Conservation (phyloP, 768 basidiomycete genomes). For the Candolleomyces eurysporus region DNA sequence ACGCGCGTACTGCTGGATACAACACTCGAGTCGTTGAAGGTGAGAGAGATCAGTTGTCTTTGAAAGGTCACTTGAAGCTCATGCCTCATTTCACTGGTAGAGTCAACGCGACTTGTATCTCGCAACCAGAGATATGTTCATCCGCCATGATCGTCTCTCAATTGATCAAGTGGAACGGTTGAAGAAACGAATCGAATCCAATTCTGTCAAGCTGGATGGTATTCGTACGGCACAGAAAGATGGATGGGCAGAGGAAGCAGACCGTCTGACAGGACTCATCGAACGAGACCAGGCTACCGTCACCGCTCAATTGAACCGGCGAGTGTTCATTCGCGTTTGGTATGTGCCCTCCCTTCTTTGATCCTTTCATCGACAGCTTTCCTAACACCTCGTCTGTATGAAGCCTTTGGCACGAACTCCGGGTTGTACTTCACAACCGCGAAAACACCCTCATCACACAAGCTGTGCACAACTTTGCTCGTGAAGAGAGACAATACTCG, state of each 20-base stretch:
- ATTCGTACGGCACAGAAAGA: conserved; percentile 71
- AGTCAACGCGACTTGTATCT: conserved; percentile 79
- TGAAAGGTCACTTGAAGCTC: not conserved
- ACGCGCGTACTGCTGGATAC: conserved; percentile 60
- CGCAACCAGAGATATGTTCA: conserved; percentile 82
- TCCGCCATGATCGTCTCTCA: conserved; percentile 85
- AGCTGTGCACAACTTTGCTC: conserved; percentile 68
- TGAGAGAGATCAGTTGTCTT: conserved; percentile 23
- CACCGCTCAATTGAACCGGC: conserved; percentile 65
- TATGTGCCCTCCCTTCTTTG: conserved; percentile 31
- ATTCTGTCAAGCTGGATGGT: conserved; percentile 72
- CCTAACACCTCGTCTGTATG: conserved; percentile 1
- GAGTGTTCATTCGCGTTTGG: conserved; percentile 88
- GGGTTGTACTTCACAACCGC: conserved; percentile 86
- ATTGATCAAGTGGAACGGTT: conserved; percentile 86
- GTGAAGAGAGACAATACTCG: conserved; percentile 69
- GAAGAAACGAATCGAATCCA: conserved; percentile 80
- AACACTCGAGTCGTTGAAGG: conserved; percentile 78
- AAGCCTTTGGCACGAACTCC: conserved; percentile 96
- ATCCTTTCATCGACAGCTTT: conserved; percentile 9
- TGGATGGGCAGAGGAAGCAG: conserved; percentile 84
- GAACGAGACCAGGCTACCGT: conserved; percentile 88
- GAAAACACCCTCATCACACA: conserved; percentile 82
- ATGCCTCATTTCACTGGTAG: conserved; percentile 1
- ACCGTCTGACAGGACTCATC: conserved; percentile 65